Evolutionary conservation across 1,284 basidiomycete genomes (phyloP), one percentile per base, ranked within the genome.

Genomic region (Heliocybe sulcata): DNA sequence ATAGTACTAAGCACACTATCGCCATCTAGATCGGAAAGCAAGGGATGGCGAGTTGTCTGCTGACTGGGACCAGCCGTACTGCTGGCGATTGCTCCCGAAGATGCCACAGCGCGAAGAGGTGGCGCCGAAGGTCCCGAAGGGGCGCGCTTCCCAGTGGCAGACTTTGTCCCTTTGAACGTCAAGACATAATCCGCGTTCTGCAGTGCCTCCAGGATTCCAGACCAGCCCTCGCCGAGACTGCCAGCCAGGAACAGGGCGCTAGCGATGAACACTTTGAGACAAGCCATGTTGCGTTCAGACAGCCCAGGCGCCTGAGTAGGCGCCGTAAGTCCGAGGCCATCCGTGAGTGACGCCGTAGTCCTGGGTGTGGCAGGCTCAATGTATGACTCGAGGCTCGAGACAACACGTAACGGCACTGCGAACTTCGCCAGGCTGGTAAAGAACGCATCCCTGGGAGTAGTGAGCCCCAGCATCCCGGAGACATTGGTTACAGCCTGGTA

Each of bases 151-250:
- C 47, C 47, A 11, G 23, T n/a, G 6, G 11, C 23, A 29, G 55
- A 35, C 9, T 70, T 65, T 9, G 65, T 64, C 11, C 75, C 81
- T 61, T 82, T 85, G 52, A 81, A 74, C 2, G 82, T 81, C 26
- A 97, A 75, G 16, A 97, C 90, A 64, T 92, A 94, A 61, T 95
- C 93, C 4, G 94, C 93, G 62, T 94, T 96, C 70, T 97, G 94
- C 35, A 97, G 71, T 1, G 88, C 84, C 65, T 97, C 94, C 49
- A 99, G 78, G 6, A 98, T 82, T 48, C 88, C 81, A 65, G 92
- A 94, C 96, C 96, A 99, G 59, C 89, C 92, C 35, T 83, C 79
- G 10, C 87, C 93, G 0, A 98, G 79, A 54, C 85, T 90, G 0
- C 90, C 90, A 0, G 91, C 90, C 2, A 98, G 80, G 64, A 90